phyloP scores from a whole-genome alignment of 2,329 filamentous ascomycete genomes.

The Alternaria sp. region DNA sequence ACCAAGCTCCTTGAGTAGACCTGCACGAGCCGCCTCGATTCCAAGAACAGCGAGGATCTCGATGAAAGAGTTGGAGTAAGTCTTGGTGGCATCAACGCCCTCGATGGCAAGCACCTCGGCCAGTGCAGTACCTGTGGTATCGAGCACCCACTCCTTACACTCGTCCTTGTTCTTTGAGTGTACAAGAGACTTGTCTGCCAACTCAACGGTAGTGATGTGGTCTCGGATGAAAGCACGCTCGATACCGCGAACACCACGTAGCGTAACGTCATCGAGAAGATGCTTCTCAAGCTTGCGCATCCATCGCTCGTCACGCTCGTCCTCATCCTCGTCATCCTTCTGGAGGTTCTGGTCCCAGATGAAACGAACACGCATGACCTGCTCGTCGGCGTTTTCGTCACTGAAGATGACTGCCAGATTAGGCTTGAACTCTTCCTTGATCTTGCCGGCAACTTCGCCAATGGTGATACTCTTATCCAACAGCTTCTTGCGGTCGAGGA shows the following conservation, averaged over 20 bases:
- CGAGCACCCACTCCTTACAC: slow-evolving; percentile 93
- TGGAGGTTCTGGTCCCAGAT: slow-evolving; percentile 64
- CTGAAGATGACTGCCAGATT: slow-evolving; percentile 91
- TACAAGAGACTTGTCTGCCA: slow-evolving; percentile 75
- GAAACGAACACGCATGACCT: slow-evolving; percentile 90
- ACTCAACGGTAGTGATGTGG: slow-evolving; percentile 56
- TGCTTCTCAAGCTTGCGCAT: slow-evolving; percentile 90
- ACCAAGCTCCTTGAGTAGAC: slow-evolving; percentile 85
- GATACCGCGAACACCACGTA: slow-evolving; percentile 88
- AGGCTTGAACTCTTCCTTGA: slow-evolving; percentile 82
- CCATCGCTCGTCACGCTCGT: slow-evolving; percentile 74
- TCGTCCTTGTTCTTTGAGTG: slow-evolving; percentile 74
- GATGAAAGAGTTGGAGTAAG: slow-evolving; percentile 94
- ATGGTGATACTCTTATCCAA: slow-evolving; percentile 93
- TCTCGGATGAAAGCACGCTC: slow-evolving; percentile 89
- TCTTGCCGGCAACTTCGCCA: slow-evolving; percentile 85
- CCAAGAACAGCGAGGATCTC: slow-evolving; percentile 94
- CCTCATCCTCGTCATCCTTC: slow-evolving; percentile 76
- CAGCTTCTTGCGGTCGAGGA: slow-evolving; percentile 90
- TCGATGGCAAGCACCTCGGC: slow-evolving; percentile 83
- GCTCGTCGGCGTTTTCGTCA: slow-evolving; percentile 95
- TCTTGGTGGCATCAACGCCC: slow-evolving; percentile 84
- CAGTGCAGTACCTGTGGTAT: slow-evolving; percentile 89
- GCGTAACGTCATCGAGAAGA: slow-evolving; percentile 85
- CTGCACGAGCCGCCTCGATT: slow-evolving; percentile 90